Base-by-base conservation (phyloP, 2,329 filamentous ascomycete genomes). In the Hyphodiscus sp. region DNA sequence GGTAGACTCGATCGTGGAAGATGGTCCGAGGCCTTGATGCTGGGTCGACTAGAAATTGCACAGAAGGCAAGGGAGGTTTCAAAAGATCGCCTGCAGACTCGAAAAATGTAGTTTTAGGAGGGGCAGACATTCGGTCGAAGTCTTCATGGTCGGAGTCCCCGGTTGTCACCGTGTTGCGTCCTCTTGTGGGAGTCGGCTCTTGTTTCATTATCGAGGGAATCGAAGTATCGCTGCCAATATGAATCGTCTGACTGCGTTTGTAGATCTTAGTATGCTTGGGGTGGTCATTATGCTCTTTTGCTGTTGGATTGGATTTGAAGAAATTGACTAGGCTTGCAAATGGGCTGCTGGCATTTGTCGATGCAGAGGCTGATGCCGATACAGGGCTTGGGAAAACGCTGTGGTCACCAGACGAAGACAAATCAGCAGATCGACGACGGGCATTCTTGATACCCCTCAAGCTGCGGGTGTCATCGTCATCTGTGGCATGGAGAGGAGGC, bases 1-100 rank as follows among this genome's bases (percentile, higher is more conserved):
- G 90, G 67, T 99, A 99, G 16, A 99, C 82, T 11, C 94, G 86
- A 69, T 99, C 94, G 69, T 99, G 94, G 70, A 97, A 97, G 56
- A 99, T 99, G 1, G 92, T 92, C 46, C 90, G 82, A 0, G 90
- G 84, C 16, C 94, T 85, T 49, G 82, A 86, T 1, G 85, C 78
- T 8, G 94, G 92, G 62, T 97, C 87, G 49, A 91, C 80, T 41
- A 99, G 76, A 69, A 90, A 99, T 45, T 91, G 85, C 2, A 82
- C 76, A 0, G 87, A 80, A 16, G 94, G 92, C 33, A 97, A 73
- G 47, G 91, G 92, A 5, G 94, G 94, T 67, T 92, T 95, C 42
- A 99, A 79, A 2, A 99, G 74, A 69, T 99, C 92, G 11, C 91
- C 89, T 0, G 94, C 94, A 4, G 92, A 91, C 72, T 99, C 94